These are phyloP conservation scores for Salix dunnii DNA, from an alignment of 345 rosid species.

Conservation along the genomic window DNA sequence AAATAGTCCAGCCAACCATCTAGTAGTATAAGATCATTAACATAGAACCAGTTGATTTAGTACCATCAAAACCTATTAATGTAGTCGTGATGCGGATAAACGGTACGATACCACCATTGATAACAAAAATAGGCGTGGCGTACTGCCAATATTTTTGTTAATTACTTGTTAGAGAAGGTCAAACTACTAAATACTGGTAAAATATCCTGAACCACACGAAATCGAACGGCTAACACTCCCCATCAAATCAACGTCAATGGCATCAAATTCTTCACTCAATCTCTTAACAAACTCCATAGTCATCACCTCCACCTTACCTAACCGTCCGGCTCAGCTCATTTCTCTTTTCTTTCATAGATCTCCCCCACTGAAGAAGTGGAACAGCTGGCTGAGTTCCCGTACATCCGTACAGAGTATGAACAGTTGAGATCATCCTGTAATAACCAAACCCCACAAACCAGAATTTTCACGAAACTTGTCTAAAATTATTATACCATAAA, in stretches of 20 bases:
- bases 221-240: conserved; percentile 28
- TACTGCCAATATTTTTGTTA: neutral
- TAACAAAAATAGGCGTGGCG: neutral
- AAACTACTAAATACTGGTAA: neutral
- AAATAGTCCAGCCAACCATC: neutral
- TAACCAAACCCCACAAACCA: neutral
- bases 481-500: too few relatives aligned
- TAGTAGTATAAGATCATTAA: too few relatives aligned
- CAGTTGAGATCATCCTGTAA: conserved; percentile 21
- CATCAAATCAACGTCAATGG: conserved; percentile 6
- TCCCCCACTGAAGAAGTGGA: neutral
- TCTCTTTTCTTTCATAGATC: conserved; percentile 18
- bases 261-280: neutral
- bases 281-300: conserved; percentile 2
- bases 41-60: too few relatives aligned
- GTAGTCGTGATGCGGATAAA: rapidly evolving
- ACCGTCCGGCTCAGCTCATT: neutral
- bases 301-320: neutral
- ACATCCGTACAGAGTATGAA: neutral
- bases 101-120: too few relatives aligned
- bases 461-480: too few relatives aligned
- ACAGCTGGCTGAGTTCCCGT: conserved; percentile 10
- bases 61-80: rapidly evolving
- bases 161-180: conserved; percentile 17
- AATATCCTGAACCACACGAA: conserved; percentile 3